phyloP scores from a whole-genome alignment of 2,329 filamentous ascomycete species.

The Pseudogymnoascus sp. region DNA sequence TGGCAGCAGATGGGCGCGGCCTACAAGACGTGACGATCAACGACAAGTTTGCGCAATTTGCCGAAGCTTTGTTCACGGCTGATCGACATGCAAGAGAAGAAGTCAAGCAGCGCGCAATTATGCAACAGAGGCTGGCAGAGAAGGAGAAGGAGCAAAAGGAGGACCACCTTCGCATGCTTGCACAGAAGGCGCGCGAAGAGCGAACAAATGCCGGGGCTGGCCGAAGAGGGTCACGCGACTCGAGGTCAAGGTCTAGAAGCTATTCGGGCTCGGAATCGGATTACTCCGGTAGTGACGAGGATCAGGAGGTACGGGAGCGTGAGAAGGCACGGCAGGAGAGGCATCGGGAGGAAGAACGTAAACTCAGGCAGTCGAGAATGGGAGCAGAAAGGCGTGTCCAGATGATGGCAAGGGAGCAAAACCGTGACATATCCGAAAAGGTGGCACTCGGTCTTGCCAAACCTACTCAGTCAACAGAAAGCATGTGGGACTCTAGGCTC shows the following conservation, averaged over 20 bases:
- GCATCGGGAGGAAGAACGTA: slow-evolving; percentile 75
- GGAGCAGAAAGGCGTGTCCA: slow-evolving; percentile 86
- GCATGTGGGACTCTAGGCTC: slow-evolving; percentile 93
- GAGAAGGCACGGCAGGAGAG: slow-evolving; percentile 71
- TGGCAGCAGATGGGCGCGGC: slow-evolving; percentile 87
- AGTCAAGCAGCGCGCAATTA: slow-evolving; percentile 81
- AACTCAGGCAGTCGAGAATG: slow-evolving; percentile 91
- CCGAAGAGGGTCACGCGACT: slow-evolving; percentile 31
- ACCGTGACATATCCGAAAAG: slow-evolving; percentile 95
- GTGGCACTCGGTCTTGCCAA: slow-evolving; percentile 91
- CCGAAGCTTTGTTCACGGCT: slow-evolving; percentile 87
- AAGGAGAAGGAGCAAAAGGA: slow-evolving; percentile 95
- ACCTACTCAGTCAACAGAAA: slow-evolving; percentile 82
- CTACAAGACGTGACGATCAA: slow-evolving; percentile 94
- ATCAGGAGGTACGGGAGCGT: slow-evolving; percentile 65
- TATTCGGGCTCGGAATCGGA: slow-evolving; percentile 47
- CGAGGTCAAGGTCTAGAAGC: slow-evolving; percentile 39
- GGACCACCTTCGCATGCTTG: slow-evolving; percentile 78
- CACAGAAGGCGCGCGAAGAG: slow-evolving; percentile 87
- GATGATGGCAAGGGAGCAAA: slow-evolving; percentile 89
- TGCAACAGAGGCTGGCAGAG: slow-evolving; percentile 94
- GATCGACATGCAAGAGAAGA: slow-evolving; percentile 93
- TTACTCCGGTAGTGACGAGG: slow-evolving; percentile 42
- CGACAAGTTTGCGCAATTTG: slow-evolving; percentile 96
- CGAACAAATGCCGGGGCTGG: slow-evolving; percentile 49